Conservation (phyloP, 2,329 filamentous ascomycete genomes). For the Xylariomycetidae sp. region DNA sequence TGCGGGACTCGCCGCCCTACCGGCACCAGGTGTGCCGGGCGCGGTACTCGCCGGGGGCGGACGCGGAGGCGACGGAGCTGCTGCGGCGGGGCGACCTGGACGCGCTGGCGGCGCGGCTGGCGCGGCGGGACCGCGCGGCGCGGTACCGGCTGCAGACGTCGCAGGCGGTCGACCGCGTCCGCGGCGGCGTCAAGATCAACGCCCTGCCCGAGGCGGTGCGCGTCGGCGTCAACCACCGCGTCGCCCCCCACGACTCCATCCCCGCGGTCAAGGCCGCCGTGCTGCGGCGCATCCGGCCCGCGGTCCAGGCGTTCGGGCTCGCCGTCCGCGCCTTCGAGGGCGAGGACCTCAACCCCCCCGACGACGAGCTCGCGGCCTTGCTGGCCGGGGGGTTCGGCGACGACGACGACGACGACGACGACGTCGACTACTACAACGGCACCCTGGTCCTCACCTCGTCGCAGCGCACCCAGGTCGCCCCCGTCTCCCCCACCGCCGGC, state of each 20-base stretch:
- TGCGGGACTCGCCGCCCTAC: slow-evolving; percentile 28
- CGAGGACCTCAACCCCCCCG: slow-evolving; percentile 25
- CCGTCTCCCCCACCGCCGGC: slow-evolving; percentile 29
- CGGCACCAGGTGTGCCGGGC: slow-evolving; percentile 30
- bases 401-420: slow-evolving; percentile 11
- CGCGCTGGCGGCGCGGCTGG: slow-evolving; percentile 23
- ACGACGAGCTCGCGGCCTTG: no score
- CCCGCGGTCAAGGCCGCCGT: slow-evolving; percentile 39
- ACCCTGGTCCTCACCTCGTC: slow-evolving; percentile 30
- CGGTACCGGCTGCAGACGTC: slow-evolving; percentile 52
- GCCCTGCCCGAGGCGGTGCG: slow-evolving; percentile 49
- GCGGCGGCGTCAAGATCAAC: slow-evolving; percentile 52
- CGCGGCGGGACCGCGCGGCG: slow-evolving; percentile 28
- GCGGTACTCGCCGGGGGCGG: slow-evolving; percentile 25
- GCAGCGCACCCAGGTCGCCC: slow-evolving; percentile 28
- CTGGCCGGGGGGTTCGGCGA: slow-evolving; percentile 17
- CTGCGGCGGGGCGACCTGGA: slow-evolving; percentile 26
- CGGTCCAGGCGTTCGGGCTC: slow-evolving; percentile 43
- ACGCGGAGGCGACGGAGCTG: slow-evolving; percentile 26
- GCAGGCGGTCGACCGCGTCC: slow-evolving; percentile 48
- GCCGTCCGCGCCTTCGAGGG: slow-evolving; percentile 41
- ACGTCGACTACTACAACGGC: slow-evolving; percentile 36
- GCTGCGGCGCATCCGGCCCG: slow-evolving; percentile 36
- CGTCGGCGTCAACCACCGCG: slow-evolving; percentile 49
- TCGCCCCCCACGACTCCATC: slow-evolving; percentile 48